A percentile compares a stretch with the other conserved stretches of the same genome.
phyloP scores from a whole-genome alignment of 495 filamentous ascomycete species.

The Aspergillus nanangensis region DNA sequence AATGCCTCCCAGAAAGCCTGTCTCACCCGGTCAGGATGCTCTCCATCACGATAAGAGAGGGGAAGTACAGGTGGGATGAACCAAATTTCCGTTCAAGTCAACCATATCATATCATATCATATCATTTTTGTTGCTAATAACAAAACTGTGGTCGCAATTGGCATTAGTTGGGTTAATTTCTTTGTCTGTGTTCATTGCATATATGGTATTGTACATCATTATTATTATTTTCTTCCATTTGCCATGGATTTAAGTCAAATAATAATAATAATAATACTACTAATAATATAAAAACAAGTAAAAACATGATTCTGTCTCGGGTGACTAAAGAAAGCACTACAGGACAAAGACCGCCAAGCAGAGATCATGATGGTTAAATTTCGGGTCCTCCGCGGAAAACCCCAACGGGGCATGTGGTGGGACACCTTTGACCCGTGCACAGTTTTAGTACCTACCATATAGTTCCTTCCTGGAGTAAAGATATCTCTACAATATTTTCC shows the following conservation, averaged over 20 bases:
- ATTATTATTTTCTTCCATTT: no score
- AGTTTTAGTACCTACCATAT: neutral
- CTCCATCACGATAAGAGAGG: neutral
- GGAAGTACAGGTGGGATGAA: neutral
- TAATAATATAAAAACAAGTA: no score
- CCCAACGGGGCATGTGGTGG: constrained; percentile 8
- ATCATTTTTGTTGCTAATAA: neutral
- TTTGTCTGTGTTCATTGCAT: no score
- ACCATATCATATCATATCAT: neutral
- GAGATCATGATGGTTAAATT: neutral
- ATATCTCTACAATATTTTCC: no score
- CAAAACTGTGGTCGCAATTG: no score
- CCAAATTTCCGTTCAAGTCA: neutral
- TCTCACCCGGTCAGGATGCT: neutral
- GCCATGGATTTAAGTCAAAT: no score
- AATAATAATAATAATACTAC: no score
- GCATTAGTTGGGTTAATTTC: no score
- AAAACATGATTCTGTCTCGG: no score
- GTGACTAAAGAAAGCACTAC: no score
- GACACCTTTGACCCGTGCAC: neutral
- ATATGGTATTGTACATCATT: no score
- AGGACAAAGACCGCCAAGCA: neutral
- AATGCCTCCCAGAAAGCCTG: neutral
- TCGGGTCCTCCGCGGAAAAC: constrained; percentile 5
- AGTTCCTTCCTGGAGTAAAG: no score